phyloP scores from a whole-genome alignment of 352 stramenopile genomes.

The Phytophthora citrophthora region DNA sequence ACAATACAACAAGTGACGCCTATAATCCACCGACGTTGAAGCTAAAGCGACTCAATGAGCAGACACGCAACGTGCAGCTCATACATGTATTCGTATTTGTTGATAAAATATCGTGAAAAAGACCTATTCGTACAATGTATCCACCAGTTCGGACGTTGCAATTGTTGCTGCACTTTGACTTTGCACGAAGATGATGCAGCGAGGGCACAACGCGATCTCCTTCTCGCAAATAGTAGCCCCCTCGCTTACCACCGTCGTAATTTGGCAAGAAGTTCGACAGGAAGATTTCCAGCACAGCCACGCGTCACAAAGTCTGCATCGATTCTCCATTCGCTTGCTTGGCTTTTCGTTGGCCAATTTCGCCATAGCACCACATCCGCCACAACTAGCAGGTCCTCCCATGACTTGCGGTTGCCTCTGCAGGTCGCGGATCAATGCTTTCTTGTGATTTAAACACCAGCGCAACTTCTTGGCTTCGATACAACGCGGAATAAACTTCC shows the following conservation, averaged over 20 bases:
- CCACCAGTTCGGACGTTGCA: conserved; percentile 20
- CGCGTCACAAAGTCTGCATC: conserved; percentile 23
- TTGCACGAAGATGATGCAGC: conserved; percentile 19
- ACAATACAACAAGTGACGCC: background rate
- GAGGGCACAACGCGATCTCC: conserved; percentile 15
- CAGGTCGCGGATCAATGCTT: conserved; percentile 7
- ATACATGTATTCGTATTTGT: background rate
- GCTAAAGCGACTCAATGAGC: conserved; percentile 3
- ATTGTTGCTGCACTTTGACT: conserved; percentile 18
- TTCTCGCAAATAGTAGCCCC: conserved; percentile 16
- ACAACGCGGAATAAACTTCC: conserved; percentile 39
- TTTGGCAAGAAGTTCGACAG: conserved; percentile 24
- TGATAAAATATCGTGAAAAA: conserved; percentile 1
- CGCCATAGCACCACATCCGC: conserved; percentile 9
- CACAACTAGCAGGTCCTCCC: conserved; percentile 20
- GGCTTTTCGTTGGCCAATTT: conserved; percentile 5
- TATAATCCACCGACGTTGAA: conserved; percentile 10
- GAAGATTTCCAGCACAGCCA: conserved; percentile 33
- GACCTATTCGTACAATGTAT: background rate
- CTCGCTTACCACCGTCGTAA: conserved; percentile 16
- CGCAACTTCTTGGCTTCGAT: conserved; percentile 38
- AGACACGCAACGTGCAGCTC: background rate
- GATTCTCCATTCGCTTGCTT: conserved; percentile 8
- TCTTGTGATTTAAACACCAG: conserved; percentile 32
- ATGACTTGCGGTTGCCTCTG: conserved; percentile 14